These are phyloP conservation scores for Cicer chorassanicum DNA, from an alignment of 306 rosid genomes.

Conservation along the genomic window DNA sequence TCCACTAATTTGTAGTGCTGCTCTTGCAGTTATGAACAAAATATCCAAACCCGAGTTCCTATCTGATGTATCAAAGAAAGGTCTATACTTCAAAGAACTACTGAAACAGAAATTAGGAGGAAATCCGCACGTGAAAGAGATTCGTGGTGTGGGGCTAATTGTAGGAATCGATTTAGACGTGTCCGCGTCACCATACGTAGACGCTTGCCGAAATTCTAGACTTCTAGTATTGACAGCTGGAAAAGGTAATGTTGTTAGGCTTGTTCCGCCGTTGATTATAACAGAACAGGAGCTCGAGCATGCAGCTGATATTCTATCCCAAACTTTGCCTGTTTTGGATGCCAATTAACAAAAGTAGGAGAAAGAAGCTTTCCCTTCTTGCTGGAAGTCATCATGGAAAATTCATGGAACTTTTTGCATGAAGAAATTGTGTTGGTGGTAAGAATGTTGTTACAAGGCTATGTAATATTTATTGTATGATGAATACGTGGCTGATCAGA, in stretches of 20 bases:
- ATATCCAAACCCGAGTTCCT: constrained; percentile 71
- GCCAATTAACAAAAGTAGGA: constrained; percentile 44
- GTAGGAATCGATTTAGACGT: constrained; percentile 81
- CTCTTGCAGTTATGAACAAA: constrained; percentile 73
- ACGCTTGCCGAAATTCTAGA: constrained; percentile 78
- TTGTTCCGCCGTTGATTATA: constrained; percentile 92
- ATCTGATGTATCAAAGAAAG: constrained; percentile 67
- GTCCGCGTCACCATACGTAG: constrained; percentile 65
- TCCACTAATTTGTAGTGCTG: constrained; percentile 77
- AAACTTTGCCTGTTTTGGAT: constrained; percentile 62
- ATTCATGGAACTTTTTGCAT: background rate
- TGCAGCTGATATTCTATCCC: constrained; percentile 66
- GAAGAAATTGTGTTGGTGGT: background rate
- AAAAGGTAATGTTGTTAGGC: constrained; percentile 79
- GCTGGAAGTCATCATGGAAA: background rate
- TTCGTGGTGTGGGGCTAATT: constrained; percentile 81
- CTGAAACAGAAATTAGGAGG: constrained; percentile 73
- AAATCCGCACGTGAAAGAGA: constrained; percentile 70
- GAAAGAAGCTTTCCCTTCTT: constrained; percentile 14
- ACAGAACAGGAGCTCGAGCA: constrained; percentile 74
- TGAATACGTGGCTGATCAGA: constrained; percentile 3
- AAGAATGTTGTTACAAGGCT: constrained; percentile 2
- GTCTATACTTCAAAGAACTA: constrained; percentile 66
- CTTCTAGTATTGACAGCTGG: constrained; percentile 84
- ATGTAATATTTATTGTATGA: constrained; percentile 25